Conservation (phyloP, 139 green algal species). For the Picochlorum sp. region DNA sequence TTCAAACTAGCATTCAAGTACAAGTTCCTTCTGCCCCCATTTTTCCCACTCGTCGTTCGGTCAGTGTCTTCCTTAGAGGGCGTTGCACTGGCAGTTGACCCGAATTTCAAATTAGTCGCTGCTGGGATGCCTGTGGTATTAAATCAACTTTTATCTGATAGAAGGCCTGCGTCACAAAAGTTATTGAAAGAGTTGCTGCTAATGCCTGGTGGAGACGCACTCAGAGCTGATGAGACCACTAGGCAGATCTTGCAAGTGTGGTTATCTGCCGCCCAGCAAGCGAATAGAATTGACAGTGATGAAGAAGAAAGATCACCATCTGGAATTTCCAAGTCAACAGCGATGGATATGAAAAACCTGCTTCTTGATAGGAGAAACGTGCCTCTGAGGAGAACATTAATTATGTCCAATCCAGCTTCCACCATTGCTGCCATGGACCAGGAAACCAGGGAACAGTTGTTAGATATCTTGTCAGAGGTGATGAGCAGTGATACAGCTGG, state of each 20-base stretch:
- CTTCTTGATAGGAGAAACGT: slow-evolving; percentile 25
- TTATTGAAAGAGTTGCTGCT: slow-evolving; percentile 30
- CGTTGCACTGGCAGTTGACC: slow-evolving; percentile 51
- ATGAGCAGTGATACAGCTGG: slow-evolving; percentile 4
- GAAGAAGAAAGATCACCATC: background rate
- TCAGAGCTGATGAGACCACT: slow-evolving; percentile 27
- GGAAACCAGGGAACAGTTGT: slow-evolving; percentile 10
- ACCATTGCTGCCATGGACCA: slow-evolving; percentile 19
- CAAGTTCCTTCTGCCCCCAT: slow-evolving; percentile 71
- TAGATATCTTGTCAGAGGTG: slow-evolving; percentile 4
- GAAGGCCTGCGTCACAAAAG: slow-evolving; percentile 18
- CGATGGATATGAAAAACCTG: slow-evolving; percentile 8
- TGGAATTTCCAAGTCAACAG: background rate
- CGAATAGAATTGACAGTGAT: background rate
- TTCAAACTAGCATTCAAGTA: slow-evolving; percentile 89
- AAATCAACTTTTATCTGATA: slow-evolving; percentile 29
- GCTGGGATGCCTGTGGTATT: slow-evolving; percentile 33
- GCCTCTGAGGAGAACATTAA: slow-evolving; percentile 20
- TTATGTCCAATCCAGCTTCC: slow-evolving; percentile 21
- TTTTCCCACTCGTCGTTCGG: slow-evolving; percentile 93
- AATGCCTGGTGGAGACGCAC: slow-evolving; percentile 4
- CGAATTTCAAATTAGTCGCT: slow-evolving; percentile 77
- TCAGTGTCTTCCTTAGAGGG: slow-evolving; percentile 89
- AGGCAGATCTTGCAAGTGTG: slow-evolving; percentile 31
- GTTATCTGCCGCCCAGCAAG: slow-evolving; percentile 18